Evolutionary conservation across 1,284 basidiomycete genomes (phyloP).

Genomic region (Ganoderma boninense): DNA sequence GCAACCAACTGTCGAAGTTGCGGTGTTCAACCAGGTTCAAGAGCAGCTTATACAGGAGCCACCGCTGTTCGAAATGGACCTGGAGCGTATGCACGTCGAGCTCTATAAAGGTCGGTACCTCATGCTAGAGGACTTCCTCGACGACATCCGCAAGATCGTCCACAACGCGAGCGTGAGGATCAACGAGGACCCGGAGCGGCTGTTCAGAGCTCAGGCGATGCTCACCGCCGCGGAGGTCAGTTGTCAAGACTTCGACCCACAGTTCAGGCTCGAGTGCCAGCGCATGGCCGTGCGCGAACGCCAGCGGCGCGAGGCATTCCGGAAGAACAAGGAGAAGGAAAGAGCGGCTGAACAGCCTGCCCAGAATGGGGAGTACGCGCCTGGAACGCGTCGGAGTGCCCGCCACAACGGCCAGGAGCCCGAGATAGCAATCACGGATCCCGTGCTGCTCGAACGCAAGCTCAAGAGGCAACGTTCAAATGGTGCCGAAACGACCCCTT

Average conservation of each 20-base stretch:
- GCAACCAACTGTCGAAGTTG: conserved; percentile 35
- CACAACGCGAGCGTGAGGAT: conserved; percentile 81
- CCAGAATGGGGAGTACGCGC: conserved; percentile 45
- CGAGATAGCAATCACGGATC: conserved; percentile 76
- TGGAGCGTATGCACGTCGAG: conserved; percentile 91
- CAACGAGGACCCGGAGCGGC: conserved; percentile 77
- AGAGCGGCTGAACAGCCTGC: conserved; percentile 48
- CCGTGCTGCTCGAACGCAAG: conserved; percentile 72
- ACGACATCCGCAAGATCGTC: conserved; percentile 90
- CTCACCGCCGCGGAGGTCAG: conserved; percentile 87
- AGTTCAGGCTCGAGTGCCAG: conserved; percentile 87
- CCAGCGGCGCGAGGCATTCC: conserved; percentile 69
- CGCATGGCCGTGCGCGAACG: conserved; percentile 86
- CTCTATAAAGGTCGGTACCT: conserved; percentile 91
- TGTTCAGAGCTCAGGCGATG: conserved; percentile 91
- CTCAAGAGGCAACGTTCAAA: conserved; percentile 76
- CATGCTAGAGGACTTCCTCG: conserved; percentile 88
- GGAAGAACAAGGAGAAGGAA: conserved; percentile 60
- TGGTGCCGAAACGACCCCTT: conserved; percentile 62
- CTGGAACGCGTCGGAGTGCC: conserved; percentile 68
- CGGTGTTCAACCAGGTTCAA: conserved; percentile 33
- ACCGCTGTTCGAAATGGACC: conserved; percentile 81
- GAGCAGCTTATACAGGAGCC: conserved; percentile 38
- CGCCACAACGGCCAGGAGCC: conserved; percentile 76
- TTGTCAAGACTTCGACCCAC: conserved; percentile 89